Evolutionary conservation across 1,284 basidiomycete genomes (phyloP).

Genomic region (Trametes pubescens): DNA sequence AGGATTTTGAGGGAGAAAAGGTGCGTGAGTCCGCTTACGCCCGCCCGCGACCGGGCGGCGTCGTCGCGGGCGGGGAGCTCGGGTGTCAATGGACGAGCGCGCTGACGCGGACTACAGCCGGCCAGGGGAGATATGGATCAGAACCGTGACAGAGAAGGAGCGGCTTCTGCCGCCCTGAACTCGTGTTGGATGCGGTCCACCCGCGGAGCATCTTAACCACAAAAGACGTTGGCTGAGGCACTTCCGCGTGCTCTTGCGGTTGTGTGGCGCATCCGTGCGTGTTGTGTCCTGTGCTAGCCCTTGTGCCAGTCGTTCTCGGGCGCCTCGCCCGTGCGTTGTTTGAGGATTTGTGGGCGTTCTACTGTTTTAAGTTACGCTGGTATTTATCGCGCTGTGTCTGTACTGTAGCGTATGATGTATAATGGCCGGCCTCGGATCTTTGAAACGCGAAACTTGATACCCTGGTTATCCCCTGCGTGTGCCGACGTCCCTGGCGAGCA

Average conservation of each 20-base stretch:
- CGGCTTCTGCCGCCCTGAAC: constrained; percentile 46
- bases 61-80: neutral
- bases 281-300: constrained; percentile 5
- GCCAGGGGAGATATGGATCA: constrained; percentile 84
- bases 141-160: constrained; percentile 71
- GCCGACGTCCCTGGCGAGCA: neutral
- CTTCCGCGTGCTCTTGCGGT: neutral
- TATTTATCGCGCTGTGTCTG: neutral
- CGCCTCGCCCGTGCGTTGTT: neutral
- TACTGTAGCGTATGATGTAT: neutral
- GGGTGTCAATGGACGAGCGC: neutral
- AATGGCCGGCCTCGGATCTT: neutral
- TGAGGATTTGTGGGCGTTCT: neutral
- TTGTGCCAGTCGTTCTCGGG: neutral
- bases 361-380: neutral
- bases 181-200: neutral
- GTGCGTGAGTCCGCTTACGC: constrained; percentile 49
- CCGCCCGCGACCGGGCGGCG: neutral
- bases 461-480: neutral
- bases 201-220: neutral
- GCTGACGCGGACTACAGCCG: constrained; percentile 53
- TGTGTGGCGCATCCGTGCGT: neutral
- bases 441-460: neutral
- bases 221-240: neutral
- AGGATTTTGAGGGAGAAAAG: constrained; percentile 78